Percentiles rank a stretch among this genome's conserved stretches.
Conservation (phyloP, 371 early-diverging fungal genomes). For the Fennellomyces sp. region DNA sequence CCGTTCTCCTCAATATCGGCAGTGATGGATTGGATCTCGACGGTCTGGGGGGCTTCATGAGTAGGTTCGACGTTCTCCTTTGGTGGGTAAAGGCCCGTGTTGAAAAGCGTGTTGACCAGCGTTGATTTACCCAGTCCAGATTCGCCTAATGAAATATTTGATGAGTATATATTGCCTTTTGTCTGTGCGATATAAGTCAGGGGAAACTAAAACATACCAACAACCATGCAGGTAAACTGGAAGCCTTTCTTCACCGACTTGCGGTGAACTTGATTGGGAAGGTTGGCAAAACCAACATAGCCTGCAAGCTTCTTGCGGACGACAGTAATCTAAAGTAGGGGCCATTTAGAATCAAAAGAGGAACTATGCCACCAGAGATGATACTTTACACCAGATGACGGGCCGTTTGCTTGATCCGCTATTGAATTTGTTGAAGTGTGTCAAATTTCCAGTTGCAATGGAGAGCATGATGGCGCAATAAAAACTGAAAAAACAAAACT, state of each 20-base stretch:
- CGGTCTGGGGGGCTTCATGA: conserved; percentile 88
- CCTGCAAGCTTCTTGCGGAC: conserved; percentile 86
- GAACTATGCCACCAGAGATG: not conserved
- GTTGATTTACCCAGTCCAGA: conserved; percentile 99
- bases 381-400: conserved; percentile 34
- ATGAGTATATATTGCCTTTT: not conserved
- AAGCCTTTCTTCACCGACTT: conserved; percentile 99
- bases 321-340: conserved; percentile 47
- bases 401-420: conserved; percentile 34
- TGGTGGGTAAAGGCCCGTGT: conserved; percentile 88
- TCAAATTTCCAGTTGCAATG: not conserved
- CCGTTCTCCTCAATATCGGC: conserved; percentile 90
- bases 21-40: conserved; percentile 91
- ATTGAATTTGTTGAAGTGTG: not conserved
- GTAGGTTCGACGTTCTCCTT: conserved; percentile 81
- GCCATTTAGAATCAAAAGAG: no score
- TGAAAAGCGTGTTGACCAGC: conserved; percentile 98
- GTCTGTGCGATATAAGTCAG: not conserved
- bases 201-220: conserved; percentile 65
- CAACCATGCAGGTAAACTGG: conserved; percentile 97
- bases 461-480: not conserved
- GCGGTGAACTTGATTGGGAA: conserved; percentile 99
- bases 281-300: conserved; percentile 97
- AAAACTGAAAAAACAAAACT: conserved; percentile 14
- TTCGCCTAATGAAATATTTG: no score